Evolutionary conservation across 352 stramenopile genomes (phyloP).

Genomic region (Pythium diclinum): DNA sequence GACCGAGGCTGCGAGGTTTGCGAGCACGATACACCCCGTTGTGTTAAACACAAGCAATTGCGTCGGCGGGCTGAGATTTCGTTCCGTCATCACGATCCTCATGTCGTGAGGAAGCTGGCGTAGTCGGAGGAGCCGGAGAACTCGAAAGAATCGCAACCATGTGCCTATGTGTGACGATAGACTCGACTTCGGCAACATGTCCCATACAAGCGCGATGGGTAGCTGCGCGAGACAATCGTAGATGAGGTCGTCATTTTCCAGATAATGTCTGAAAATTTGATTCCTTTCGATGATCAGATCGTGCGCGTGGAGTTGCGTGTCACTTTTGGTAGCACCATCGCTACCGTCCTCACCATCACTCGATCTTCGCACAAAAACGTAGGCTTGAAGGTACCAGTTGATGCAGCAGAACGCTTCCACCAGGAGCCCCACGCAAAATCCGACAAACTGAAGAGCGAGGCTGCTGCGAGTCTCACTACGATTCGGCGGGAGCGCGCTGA

Average conservation of each 20-base stretch:
- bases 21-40: slow-evolving; percentile 12
- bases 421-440: slow-evolving; percentile 28
- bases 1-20: slow-evolving; percentile 22
- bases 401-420: slow-evolving; percentile 52
- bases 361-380: slow-evolving; percentile 36
- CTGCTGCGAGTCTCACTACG: slow-evolving; percentile 27
- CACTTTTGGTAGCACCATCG: not conserved
- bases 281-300: slow-evolving; percentile 11
- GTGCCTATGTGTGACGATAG: not conserved
- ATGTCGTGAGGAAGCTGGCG: slow-evolving; percentile 14
- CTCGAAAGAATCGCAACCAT: not conserved
- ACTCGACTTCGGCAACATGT: slow-evolving; percentile 41
- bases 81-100: slow-evolving; percentile 28
- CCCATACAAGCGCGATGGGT: slow-evolving; percentile 48
- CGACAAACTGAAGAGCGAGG: slow-evolving; percentile 27
- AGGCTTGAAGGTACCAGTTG: slow-evolving; percentile 37
- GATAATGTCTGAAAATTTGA: slow-evolving; percentile 34
- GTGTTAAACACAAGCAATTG: slow-evolving; percentile 24
- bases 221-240: slow-evolving; percentile 32
- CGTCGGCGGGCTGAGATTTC: slow-evolving; percentile 26
- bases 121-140: slow-evolving; percentile 22
- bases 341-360: not conserved
- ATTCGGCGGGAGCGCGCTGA: slow-evolving; percentile 14
- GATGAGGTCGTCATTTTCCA: slow-evolving; percentile 35
- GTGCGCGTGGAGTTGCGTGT: slow-evolving; percentile 14